phyloP scores from a whole-genome alignment of 73 alveolate species.

The Stentor roeselii region DNA sequence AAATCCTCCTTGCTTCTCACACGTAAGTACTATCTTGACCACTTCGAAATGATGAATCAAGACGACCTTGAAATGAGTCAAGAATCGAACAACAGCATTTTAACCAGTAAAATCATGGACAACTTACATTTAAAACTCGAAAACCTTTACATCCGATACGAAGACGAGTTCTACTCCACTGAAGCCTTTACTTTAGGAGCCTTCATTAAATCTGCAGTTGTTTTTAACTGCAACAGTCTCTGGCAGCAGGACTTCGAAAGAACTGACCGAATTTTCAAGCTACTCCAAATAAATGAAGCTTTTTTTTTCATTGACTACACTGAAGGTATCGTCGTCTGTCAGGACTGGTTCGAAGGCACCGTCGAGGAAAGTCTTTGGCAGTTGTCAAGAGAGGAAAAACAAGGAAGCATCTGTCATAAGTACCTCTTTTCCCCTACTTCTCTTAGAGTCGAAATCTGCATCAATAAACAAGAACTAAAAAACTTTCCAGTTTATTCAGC shows the following conservation, averaged over 20 bases:
- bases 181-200: conserved; percentile 48
- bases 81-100: not conserved
- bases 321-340: not conserved
- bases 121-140: conserved; percentile 40
- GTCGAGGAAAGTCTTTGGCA: not conserved
- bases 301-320: conserved; percentile 36
- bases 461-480: conserved; percentile 39
- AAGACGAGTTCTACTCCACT: conserved; percentile 45
- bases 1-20: not conserved
- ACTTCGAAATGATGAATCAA: not conserved
- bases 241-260: conserved; percentile 43
- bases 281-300: conserved; percentile 23
- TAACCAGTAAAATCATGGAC: conserved; percentile 39
- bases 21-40: not conserved
- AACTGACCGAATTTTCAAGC: conserved; percentile 35
- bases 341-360: not conserved
- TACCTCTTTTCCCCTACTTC: not conserved
- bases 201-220: conserved; percentile 24
- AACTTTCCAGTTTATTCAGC: conserved; percentile 14
- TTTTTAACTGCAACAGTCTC: conserved; percentile 40
- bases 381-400: not conserved
- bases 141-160: conserved; percentile 47
- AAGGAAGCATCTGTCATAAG: not conserved
- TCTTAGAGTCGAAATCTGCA: not conserved
- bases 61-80: not conserved